These are phyloP conservation scores for Paecilomyces variotii DNA, from an alignment of 2,329 filamentous ascomycete species.

Conservation along the genomic window DNA sequence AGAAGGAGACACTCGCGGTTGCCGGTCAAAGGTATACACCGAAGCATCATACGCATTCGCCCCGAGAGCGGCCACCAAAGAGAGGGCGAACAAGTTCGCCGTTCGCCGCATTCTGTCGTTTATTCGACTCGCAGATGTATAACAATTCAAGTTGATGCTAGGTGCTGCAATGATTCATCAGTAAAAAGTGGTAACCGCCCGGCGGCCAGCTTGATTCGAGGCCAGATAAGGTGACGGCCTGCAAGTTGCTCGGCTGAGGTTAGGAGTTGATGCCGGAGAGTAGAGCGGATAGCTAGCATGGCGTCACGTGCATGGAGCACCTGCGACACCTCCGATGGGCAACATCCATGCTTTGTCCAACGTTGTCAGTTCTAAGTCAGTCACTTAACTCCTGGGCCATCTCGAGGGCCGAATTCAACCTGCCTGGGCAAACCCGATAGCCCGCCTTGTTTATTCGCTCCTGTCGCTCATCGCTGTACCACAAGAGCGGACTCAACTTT, in stretches of 20 bases:
- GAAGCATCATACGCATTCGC: slow-evolving; percentile 23
- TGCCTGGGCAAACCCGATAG: not conserved
- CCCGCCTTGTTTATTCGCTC: not conserved
- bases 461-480: not conserved
- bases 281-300: not conserved
- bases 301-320: not conserved
- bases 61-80: slow-evolving; percentile 16
- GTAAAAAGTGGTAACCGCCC: not conserved
- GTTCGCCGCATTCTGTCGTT: slow-evolving; percentile 17
- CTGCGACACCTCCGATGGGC: not conserved
- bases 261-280: not conserved
- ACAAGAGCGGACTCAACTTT: not conserved
- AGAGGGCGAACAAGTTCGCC: slow-evolving; percentile 19
- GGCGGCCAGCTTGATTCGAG: not conserved
- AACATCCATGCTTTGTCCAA: not conserved
- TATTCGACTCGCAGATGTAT: not conserved
- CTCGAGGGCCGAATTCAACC: not conserved
- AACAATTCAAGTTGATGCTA: not conserved
- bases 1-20: not conserved
- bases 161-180: not conserved
- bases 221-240: not conserved
- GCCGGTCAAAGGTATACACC: slow-evolving; percentile 24
- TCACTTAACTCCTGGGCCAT: not conserved
- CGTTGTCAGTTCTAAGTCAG: not conserved
- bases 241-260: not conserved